phyloP scores from a whole-genome alignment of 768 basidiomycete species.

The Amanita inopinata region DNA sequence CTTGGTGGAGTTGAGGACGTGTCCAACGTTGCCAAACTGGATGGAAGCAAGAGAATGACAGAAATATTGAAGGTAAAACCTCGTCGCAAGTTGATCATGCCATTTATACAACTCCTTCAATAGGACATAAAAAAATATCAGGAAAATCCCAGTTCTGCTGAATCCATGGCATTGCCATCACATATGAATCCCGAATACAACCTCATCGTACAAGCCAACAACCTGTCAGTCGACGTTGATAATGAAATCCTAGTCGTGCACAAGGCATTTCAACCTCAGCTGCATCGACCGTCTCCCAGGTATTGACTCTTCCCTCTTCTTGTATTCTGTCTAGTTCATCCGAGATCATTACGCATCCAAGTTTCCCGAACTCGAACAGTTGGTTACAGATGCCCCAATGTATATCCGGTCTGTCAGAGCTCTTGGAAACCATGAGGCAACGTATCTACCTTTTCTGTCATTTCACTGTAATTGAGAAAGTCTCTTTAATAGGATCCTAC shows the following conservation, averaged over 20 bases:
- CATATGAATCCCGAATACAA: constrained; percentile 94
- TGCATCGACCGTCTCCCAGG: constrained; percentile 1
- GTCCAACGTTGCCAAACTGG: constrained; percentile 77
- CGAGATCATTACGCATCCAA: constrained; percentile 93
- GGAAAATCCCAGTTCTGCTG: constrained; percentile 65
- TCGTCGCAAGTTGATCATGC: background rate
- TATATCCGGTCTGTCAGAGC: constrained; percentile 88
- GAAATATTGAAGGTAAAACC: constrained; percentile 68
- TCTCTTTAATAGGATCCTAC: constrained; percentile 60
- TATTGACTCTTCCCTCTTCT: constrained; percentile 13
- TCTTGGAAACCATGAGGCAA: constrained; percentile 77
- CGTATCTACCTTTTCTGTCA: constrained; percentile 12
- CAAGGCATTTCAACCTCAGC: constrained; percentile 45
- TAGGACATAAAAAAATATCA: constrained; percentile 90
- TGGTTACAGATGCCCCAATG: constrained; percentile 85
- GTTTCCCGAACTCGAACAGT: constrained; percentile 95
- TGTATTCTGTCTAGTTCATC: constrained; percentile 62
- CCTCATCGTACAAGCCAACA: constrained; percentile 95
- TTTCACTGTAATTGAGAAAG: constrained; percentile 6
- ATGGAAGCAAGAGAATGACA: constrained; percentile 78
- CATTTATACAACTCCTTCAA: background rate
- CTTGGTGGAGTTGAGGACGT: constrained; percentile 80
- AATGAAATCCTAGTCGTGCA: constrained; percentile 97
- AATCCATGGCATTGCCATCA: constrained; percentile 69
- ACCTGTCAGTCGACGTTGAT: constrained; percentile 95